Percentiles rank a stretch among this genome's conserved stretches.
phyloP scores from a whole-genome alignment of 2,329 filamentous ascomycete genomes.

The Cercospora sojina region DNA sequence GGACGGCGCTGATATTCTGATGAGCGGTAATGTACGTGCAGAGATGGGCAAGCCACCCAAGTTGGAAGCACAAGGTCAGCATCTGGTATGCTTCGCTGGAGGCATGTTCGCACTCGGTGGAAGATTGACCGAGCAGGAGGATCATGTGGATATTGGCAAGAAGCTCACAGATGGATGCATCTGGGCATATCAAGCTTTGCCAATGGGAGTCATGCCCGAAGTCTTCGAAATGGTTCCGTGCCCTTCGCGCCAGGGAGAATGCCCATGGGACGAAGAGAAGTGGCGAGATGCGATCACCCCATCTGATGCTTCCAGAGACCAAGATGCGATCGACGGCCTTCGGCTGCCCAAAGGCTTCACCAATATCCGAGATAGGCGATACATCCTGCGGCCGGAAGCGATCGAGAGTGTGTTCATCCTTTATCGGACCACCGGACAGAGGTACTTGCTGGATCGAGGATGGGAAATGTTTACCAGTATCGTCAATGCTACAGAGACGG shows the following conservation, averaged over 20 bases:
- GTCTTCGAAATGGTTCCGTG: slow-evolving; percentile 56
- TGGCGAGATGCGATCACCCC: slow-evolving; percentile 46
- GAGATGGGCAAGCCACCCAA: slow-evolving; percentile 27
- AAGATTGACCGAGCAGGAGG: slow-evolving; percentile 54
- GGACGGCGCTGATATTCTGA: slow-evolving; percentile 48
- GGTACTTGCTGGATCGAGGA: slow-evolving; percentile 45
- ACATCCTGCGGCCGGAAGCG: slow-evolving; percentile 55
- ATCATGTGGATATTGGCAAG: slow-evolving; percentile 56
- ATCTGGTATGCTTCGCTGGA: slow-evolving; percentile 60
- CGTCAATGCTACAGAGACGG: slow-evolving; percentile 44
- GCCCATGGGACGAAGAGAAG: slow-evolving; percentile 55
- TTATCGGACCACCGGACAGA: slow-evolving; percentile 59
- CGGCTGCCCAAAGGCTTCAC: slow-evolving; percentile 48
- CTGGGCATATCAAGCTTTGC: slow-evolving; percentile 60
- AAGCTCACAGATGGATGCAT: slow-evolving; percentile 61
- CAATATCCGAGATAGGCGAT: slow-evolving; percentile 45
- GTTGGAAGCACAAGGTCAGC: slow-evolving; percentile 55
- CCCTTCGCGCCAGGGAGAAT: slow-evolving; percentile 40
- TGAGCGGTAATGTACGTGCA: slow-evolving; percentile 46
- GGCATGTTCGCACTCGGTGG: slow-evolving; percentile 63
- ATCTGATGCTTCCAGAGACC: slow-evolving; percentile 38
- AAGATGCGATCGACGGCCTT: slow-evolving; percentile 24
- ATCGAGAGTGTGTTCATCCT: slow-evolving; percentile 63
- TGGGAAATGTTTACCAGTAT: slow-evolving; percentile 55
- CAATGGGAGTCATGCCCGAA: slow-evolving; percentile 63